Conservation (phyloP, 345 rosid genomes). For the Pistacia vera region DNA sequence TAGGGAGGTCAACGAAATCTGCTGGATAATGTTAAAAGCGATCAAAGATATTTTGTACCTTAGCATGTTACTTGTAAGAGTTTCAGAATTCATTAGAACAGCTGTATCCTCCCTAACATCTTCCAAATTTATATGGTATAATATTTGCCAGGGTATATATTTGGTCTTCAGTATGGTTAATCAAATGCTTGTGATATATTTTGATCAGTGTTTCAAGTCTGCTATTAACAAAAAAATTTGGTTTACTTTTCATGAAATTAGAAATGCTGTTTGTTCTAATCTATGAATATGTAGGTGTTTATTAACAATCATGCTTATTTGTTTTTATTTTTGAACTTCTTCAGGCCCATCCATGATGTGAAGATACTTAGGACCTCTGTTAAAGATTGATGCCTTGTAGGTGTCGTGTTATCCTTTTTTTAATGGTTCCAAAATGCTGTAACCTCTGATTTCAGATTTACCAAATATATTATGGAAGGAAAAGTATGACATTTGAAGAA, state of each 20-base stretch:
- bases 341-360: slow-evolving; percentile 97
- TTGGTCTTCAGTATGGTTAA: background rate
- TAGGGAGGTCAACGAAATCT: background rate
- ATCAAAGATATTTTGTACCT: background rate
- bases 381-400: slow-evolving; percentile 43
- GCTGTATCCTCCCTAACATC: no score
- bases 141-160: background rate
- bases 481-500: background rate
- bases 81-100: background rate
- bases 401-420: background rate
- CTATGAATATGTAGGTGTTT: background rate
- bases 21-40: background rate
- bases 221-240: no score
- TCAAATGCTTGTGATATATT: no score
- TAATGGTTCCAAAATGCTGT: background rate
- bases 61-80: background rate
- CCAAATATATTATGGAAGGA: background rate
- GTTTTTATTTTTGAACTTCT: background rate
- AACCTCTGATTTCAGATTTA: background rate
- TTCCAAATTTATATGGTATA: background rate
- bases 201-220: no score
- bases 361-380: slow-evolving; percentile 84
- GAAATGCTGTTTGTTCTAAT: background rate
- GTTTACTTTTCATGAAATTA: background rate
- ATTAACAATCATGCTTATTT: background rate